These are phyloP conservation scores for Lecanicillium sp. DNA, from an alignment of 2,329 filamentous ascomycete genomes.

Conservation along the genomic window DNA sequence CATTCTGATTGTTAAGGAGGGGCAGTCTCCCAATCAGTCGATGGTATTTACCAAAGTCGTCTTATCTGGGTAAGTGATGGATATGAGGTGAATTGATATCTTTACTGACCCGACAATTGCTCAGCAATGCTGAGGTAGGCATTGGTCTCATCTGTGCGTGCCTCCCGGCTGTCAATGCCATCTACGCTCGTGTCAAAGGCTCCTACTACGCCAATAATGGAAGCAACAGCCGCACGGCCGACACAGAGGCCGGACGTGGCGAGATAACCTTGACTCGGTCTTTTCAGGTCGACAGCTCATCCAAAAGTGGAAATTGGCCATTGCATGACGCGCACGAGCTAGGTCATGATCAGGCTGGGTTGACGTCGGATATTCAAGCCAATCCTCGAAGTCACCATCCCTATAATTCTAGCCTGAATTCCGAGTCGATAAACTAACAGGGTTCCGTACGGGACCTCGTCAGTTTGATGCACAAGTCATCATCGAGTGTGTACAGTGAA, in stretches of 20 bases:
- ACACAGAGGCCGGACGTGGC: slow-evolving; percentile 10
- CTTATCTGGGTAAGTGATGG: slow-evolving; percentile 15
- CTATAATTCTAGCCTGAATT: too few relatives aligned
- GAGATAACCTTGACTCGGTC: slow-evolving; percentile 22
- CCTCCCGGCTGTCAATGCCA: slow-evolving; percentile 18
- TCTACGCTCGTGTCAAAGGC: slow-evolving; percentile 12
- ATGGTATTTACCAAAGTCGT: slow-evolving; percentile 19
- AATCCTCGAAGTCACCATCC: slow-evolving; percentile 11
- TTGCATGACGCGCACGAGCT: slow-evolving; percentile 10
- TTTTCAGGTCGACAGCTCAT: slow-evolving; percentile 17
- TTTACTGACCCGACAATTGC: not conserved
- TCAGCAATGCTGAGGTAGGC: slow-evolving; percentile 21
- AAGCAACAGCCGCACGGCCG: slow-evolving; percentile 8
- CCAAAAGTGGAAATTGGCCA: slow-evolving; percentile 9
- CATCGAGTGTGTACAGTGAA: too few relatives aligned
- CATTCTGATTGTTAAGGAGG: slow-evolving; percentile 16
- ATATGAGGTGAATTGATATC: too few relatives aligned
- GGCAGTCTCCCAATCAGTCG: slow-evolving; percentile 16
- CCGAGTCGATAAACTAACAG: too few relatives aligned
- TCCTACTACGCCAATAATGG: slow-evolving; percentile 16
- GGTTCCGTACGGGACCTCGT: too few relatives aligned
- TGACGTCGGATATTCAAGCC: slow-evolving; percentile 12
- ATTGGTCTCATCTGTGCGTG: slow-evolving; percentile 24
- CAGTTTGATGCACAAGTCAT: too few relatives aligned
- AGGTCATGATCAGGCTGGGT: slow-evolving; percentile 15